Conservation (phyloP, 129 eudicot genomes). For the Lonicera japonica region DNA sequence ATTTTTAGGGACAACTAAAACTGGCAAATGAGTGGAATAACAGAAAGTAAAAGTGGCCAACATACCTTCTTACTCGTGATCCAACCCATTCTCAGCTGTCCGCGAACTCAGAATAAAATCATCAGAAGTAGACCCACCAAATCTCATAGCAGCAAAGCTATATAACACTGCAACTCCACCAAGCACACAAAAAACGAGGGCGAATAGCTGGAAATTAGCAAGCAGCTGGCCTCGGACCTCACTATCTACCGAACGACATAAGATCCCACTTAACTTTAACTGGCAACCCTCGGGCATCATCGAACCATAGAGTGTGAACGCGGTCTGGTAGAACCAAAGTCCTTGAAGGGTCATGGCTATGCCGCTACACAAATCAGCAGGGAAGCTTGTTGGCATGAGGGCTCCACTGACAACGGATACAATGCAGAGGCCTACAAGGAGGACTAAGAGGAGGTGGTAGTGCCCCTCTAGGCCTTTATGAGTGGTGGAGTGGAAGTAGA, state of each 20-base stretch:
- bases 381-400: slow-evolving; percentile 69
- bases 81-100: background rate
- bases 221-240: slow-evolving; percentile 67
- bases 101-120: slow-evolving; percentile 2
- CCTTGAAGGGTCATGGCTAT: slow-evolving; percentile 85
- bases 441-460: slow-evolving; percentile 76
- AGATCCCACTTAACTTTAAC: slow-evolving; percentile 34
- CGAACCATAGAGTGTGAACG: slow-evolving; percentile 84
- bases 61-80: background rate
- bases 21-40: no score
- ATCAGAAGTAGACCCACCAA: slow-evolving; percentile 14
- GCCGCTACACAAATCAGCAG: slow-evolving; percentile 63
- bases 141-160: slow-evolving; percentile 39
- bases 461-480: slow-evolving; percentile 91
- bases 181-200: slow-evolving; percentile 54
- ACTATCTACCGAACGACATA: slow-evolving; percentile 38
- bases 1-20: no score
- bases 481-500: slow-evolving; percentile 82
- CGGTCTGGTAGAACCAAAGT: slow-evolving; percentile 88
- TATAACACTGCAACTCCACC: slow-evolving; percentile 51
- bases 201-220: slow-evolving; percentile 78
- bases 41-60: background rate
- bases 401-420: slow-evolving; percentile 53
- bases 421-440: slow-evolving; percentile 71
- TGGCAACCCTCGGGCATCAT: slow-evolving; percentile 83